phyloP scores from a whole-genome alignment of 345 rosid species.

The Rhodamnia argentea region DNA sequence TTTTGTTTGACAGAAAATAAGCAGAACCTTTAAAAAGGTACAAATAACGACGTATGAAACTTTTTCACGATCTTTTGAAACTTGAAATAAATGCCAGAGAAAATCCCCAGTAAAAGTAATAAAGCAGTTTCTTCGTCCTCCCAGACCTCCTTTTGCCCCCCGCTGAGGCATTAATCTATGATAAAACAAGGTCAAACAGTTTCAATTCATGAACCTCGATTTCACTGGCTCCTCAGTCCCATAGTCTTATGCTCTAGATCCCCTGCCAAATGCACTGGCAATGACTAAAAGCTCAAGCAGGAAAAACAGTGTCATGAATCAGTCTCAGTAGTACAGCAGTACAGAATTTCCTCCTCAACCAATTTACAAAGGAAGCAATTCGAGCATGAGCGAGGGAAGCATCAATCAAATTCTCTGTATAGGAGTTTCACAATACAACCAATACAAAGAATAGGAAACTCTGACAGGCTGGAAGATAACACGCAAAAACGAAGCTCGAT shows the following conservation, averaged over 20 bases:
- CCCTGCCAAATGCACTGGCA: neutral
- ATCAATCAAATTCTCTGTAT: neutral
- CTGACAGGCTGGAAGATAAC: neutral
- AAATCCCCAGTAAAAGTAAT: neutral
- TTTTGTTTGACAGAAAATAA: neutral
- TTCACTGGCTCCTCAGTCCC: neutral
- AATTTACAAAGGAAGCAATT: neutral
- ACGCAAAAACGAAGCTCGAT: constrained; percentile 1
- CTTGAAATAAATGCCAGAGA: neutral
- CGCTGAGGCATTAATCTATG: neutral
- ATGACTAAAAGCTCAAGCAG: neutral
- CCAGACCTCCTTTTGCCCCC: neutral
- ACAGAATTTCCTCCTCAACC: neutral
- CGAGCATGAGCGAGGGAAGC: neutral
- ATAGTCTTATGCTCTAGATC: neutral
- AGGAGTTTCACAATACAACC: neutral
- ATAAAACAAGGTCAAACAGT: neutral
- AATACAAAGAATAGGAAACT: neutral
- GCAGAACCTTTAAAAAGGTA: neutral
- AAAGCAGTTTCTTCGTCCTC: neutral
- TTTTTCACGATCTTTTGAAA: neutral
- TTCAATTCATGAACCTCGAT: neutral
- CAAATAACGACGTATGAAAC: neutral
- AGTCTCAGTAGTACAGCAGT: neutral
- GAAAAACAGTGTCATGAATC: neutral